Evolutionary conservation across 83 land plant genomes (phyloP).

Genomic region (Picea abies): DNA sequence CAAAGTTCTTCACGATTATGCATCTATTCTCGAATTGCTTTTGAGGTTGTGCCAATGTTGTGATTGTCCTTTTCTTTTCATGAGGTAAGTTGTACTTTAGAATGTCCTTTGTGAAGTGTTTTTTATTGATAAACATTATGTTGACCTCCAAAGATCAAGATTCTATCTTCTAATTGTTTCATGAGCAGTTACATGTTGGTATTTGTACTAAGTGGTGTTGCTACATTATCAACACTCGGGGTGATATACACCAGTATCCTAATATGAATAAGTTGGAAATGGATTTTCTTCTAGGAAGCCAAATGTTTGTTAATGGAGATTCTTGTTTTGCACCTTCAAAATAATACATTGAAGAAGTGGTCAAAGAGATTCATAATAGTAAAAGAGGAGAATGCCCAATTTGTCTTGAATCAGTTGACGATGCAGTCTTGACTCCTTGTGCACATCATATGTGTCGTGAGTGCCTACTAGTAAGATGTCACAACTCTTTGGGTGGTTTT

Average conservation of each 20-base stretch:
- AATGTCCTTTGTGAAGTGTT: background rate
- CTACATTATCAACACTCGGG: conserved; percentile 47
- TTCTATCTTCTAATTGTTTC: background rate
- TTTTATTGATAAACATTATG: background rate
- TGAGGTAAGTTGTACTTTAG: conserved; percentile 52
- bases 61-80: conserved; percentile 91
- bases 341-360: too few species aligned
- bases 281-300: conserved; percentile 57
- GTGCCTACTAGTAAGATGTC: conserved; percentile 90
- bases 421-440: conserved; percentile 88
- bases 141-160: background rate
- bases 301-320: background rate
- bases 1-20: conserved; percentile 33
- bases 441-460: conserved; percentile 84
- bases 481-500: conserved; percentile 61
- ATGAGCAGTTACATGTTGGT: background rate
- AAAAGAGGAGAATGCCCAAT: conserved; percentile 85
- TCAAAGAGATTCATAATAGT: conserved; percentile 49
- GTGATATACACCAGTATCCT: conserved; percentile 65
- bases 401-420: conserved; percentile 85
- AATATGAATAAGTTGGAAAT: conserved; percentile 72
- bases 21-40: too few species aligned
- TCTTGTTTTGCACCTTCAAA: background rate
- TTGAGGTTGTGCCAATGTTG: conserved; percentile 89
- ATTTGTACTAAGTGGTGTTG: background rate